Evolutionary conservation across 2,329 filamentous ascomycete genomes (phyloP).

Genomic region (Arachnomyces sp.): DNA sequence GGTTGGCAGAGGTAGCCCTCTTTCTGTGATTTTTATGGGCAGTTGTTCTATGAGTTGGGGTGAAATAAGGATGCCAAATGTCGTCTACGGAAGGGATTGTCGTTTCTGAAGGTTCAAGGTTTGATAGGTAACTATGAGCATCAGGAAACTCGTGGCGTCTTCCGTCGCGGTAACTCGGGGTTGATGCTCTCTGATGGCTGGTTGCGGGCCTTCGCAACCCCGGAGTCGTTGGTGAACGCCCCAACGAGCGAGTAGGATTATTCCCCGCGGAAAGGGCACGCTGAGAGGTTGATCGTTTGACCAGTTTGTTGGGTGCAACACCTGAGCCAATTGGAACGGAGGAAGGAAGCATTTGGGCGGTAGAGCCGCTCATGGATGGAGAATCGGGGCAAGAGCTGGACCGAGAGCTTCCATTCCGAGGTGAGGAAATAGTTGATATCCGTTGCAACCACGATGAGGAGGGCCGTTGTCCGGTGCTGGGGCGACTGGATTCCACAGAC

Average conservation of each 20-base stretch:
- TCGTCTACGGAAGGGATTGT: slow-evolving; percentile 7
- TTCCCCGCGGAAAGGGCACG: slow-evolving; percentile 36
- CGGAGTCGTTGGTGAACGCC: slow-evolving; percentile 37
- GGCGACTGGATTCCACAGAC: slow-evolving; percentile 18
- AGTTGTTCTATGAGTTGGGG: slow-evolving; percentile 18
- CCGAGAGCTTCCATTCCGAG: slow-evolving; percentile 38
- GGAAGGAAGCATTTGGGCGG: slow-evolving; percentile 40
- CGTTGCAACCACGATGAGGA: slow-evolving; percentile 51
- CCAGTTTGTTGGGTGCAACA: slow-evolving; percentile 51
- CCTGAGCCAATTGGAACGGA: slow-evolving; percentile 20
- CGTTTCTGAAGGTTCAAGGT: slow-evolving; percentile 5
- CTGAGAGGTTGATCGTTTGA: slow-evolving; percentile 54
- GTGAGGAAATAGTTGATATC: slow-evolving; percentile 45
- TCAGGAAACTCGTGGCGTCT: background rate
- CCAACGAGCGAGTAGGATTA: slow-evolving; percentile 16
- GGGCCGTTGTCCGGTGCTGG: slow-evolving; percentile 27
- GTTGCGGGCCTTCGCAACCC: slow-evolving; percentile 54
- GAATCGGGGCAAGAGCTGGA: slow-evolving; percentile 46
- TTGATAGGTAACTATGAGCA: slow-evolving; percentile 14
- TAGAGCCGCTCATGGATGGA: slow-evolving; percentile 48
- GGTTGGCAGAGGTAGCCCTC: slow-evolving; percentile 30
- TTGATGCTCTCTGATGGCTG: slow-evolving; percentile 55
- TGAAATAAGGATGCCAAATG: slow-evolving; percentile 35
- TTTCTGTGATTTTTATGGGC: slow-evolving; percentile 30
- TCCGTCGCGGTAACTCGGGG: slow-evolving; percentile 36